Percentiles rank a stretch among this genome's conserved stretches.
These are phyloP conservation scores for Odontarrhena argentea DNA, from an alignment of 345 rosid species.

Conservation along the genomic window DNA sequence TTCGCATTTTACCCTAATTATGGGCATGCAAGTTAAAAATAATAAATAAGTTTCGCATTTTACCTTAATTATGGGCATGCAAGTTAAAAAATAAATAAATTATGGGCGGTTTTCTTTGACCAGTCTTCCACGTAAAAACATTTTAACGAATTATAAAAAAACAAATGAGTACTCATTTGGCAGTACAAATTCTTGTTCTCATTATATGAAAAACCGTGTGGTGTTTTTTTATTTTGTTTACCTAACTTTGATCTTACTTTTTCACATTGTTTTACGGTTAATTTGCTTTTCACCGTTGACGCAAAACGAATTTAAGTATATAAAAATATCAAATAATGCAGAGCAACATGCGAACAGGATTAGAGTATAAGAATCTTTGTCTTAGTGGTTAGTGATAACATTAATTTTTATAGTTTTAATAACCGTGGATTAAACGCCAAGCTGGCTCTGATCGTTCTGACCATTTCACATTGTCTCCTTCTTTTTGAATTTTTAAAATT, in stretches of 20 bases:
- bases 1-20: conserved; percentile 1
- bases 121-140: conserved; percentile 21
- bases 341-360: conserved; percentile 40
- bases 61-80: conserved; percentile 33
- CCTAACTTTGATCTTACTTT: not conserved
- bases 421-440: conserved; percentile 35
- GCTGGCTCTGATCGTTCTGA: conserved; percentile 38
- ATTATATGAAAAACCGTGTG: conserved; percentile 25
- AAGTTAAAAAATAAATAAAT: conserved; percentile 27
- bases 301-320: conserved; percentile 10
- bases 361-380: conserved; percentile 44
- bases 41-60: not conserved
- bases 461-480: conserved; percentile 34
- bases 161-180: not conserved
- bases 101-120: conserved; percentile 29
- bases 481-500: not conserved
- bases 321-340: not conserved
- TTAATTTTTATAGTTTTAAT: not conserved
- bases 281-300: conserved; percentile 29
- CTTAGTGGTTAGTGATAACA: conserved; percentile 35
- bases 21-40: conserved; percentile 36
- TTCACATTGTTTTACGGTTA: conserved; percentile 14
- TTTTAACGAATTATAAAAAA: conserved; percentile 7
- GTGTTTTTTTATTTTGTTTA: not conserved
- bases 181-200: conserved; percentile 35